phyloP scores from a whole-genome alignment of 257 asterid species.

The Penstemon barbatus region DNA sequence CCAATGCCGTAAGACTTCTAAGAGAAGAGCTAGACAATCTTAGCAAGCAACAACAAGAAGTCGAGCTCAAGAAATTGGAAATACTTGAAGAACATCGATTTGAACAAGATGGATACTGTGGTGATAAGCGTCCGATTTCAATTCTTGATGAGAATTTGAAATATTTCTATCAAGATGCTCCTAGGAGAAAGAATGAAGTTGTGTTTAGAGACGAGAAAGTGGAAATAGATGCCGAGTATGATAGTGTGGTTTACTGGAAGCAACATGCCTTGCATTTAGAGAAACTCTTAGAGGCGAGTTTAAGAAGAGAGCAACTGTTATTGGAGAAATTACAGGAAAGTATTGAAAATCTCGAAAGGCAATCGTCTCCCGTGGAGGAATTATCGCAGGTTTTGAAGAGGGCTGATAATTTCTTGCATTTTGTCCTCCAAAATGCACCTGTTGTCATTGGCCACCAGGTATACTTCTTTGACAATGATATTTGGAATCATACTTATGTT shows the following conservation, averaged over 20 bases:
- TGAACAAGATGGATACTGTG: slow-evolving; percentile 71
- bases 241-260: slow-evolving; percentile 68
- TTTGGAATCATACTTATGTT: not conserved
- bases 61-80: slow-evolving; percentile 86
- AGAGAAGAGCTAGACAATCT: slow-evolving; percentile 82
- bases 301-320: slow-evolving; percentile 52
- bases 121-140: slow-evolving; percentile 77
- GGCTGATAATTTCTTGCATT: slow-evolving; percentile 87
- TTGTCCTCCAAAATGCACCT: slow-evolving; percentile 88
- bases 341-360: slow-evolving; percentile 73
- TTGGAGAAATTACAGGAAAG: slow-evolving; percentile 74
- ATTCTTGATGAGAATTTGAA: slow-evolving; percentile 69
- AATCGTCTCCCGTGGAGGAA: slow-evolving; percentile 85
- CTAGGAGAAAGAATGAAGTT: slow-evolving; percentile 52
- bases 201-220: slow-evolving; percentile 45
- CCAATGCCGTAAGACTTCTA: slow-evolving; percentile 72
- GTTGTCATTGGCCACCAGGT: slow-evolving; percentile 97
- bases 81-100: slow-evolving; percentile 81
- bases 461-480: not conserved
- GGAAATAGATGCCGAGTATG: slow-evolving; percentile 70
- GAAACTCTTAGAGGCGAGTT: slow-evolving; percentile 68
- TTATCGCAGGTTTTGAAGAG: slow-evolving; percentile 69
- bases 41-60: slow-evolving; percentile 78
- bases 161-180: slow-evolving; percentile 52
- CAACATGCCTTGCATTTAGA: slow-evolving; percentile 59